A percentile compares a stretch with the other conserved stretches of the same genome.
phyloP scores from a whole-genome alignment of 352 stramenopile species.

The Thraustochytrium sp. region DNA sequence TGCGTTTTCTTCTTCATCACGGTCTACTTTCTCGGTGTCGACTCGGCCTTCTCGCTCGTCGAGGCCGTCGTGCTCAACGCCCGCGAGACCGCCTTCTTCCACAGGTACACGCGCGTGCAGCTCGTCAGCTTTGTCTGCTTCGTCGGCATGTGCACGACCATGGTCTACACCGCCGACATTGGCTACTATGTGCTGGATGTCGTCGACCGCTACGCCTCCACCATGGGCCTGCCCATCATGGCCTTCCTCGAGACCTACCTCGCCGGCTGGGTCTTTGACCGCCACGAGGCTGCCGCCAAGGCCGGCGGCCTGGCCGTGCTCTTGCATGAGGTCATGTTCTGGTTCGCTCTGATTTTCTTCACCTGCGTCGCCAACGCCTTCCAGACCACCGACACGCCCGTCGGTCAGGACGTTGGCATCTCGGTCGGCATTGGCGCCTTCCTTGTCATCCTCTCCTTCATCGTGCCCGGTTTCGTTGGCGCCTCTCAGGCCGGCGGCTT shows the following conservation, averaged over 20 bases:
- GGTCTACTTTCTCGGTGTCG: slow-evolving; percentile 58
- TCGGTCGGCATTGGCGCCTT: neutral
- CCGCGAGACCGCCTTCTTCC: slow-evolving; percentile 3
- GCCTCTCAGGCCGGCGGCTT: neutral
- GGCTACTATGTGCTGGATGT: slow-evolving; percentile 57
- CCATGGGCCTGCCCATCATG: slow-evolving; percentile 57
- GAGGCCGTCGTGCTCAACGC: slow-evolving; percentile 51
- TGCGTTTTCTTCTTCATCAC: slow-evolving; percentile 56
- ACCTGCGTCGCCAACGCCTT: neutral
- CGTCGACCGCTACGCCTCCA: slow-evolving; percentile 59
- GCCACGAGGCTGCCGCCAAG: slow-evolving; percentile 40
- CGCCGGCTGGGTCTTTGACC: slow-evolving; percentile 56
- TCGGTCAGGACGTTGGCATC: neutral
- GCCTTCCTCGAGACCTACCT: slow-evolving; percentile 56
- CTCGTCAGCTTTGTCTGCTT: slow-evolving; percentile 46
- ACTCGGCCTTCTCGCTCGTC: slow-evolving; percentile 57
- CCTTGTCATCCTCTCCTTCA: neutral
- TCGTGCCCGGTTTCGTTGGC: neutral
- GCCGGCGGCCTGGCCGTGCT: neutral
- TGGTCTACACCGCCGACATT: slow-evolving; percentile 57
- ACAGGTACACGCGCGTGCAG: neutral
- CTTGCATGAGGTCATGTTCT: neutral
- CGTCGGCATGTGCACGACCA: slow-evolving; percentile 46
- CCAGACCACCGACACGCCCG: neutral
- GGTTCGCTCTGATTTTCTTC: neutral